Evolutionary conservation across 139 green algal genomes (phyloP), one percentile per base, ranked within the genome.

Genomic region (Tetradesmus obliquus): DNA sequence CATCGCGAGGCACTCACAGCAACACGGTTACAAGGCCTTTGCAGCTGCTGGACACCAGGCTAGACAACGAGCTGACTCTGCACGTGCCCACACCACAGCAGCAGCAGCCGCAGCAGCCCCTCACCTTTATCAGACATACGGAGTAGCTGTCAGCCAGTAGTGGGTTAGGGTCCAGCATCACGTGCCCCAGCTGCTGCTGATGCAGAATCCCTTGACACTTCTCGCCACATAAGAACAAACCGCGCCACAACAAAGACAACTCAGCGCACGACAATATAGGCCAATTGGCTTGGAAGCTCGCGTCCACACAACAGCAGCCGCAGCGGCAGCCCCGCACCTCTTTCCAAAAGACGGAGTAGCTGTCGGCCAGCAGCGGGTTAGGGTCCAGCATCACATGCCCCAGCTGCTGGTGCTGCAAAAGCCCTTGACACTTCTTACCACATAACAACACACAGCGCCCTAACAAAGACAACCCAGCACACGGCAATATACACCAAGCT

Each of bases 311-410:
- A 72, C 62, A 72, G 62, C 62, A 83, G n/a, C 69, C 69, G 69
- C 17, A 79, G 17, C 69, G 69, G 19, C 15, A 79, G 17, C 19
- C 15, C 17, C 19, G 69, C 17, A 19, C n/a, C 15, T 9, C 22
- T 15, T 19, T 83, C 8, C 22, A 51, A 17, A 53, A 45, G 32
- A 45, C 32, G 32, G 32, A 87, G 88, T 82, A 91, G 74, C 76
- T 87, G 22, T 87, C 88, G 32, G 88, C 76, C 76, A 91, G 88
- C 55, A 91, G 22, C 20, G 55, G 57, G 24, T 91, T 74, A 12
- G 86, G 87, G n/a, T 91, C 87, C 57, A 91, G 19, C 76, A 91
- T 83, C 9, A 62, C 55, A 71, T 91, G 87, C 8, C 72, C 72
- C 51, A 90, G 55, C 86, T 90, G 71, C 71, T 72, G 54, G 74